Percentiles rank a stretch among this genome's conserved stretches.
phyloP scores from a whole-genome alignment of 495 filamentous ascomycete genomes.

The Hypoxylon subgilvum region DNA sequence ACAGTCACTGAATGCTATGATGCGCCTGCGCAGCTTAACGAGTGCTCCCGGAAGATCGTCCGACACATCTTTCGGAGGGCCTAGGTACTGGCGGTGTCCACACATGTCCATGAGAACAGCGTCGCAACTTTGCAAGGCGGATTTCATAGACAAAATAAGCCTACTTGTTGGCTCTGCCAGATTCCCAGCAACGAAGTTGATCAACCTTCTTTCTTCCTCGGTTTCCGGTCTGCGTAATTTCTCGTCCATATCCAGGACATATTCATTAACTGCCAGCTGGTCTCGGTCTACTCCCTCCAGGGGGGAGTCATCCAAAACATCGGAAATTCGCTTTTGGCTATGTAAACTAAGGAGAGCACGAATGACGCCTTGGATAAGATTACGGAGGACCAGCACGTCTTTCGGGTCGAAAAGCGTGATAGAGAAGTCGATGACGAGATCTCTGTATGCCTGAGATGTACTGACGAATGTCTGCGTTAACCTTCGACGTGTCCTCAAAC shows the following conservation, averaged over 20 bases:
- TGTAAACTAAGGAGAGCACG: constrained; percentile 54
- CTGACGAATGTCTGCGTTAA: constrained; percentile 57
- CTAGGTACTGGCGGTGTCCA: constrained; percentile 51
- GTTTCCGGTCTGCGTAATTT: constrained; percentile 1
- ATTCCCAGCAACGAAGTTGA: constrained; percentile 46
- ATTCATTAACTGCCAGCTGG: constrained; percentile 18
- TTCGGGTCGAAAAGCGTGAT: constrained; percentile 55
- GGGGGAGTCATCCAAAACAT: constrained; percentile 18
- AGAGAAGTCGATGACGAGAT: constrained; percentile 61
- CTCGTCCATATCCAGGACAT: constrained; percentile 48
- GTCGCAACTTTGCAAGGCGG: constrained; percentile 52
- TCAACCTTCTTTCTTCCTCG: constrained; percentile 32
- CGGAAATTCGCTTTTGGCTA: constrained; percentile 52
- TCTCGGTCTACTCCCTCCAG: background rate
- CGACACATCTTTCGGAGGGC: constrained; percentile 42
- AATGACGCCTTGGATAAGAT: constrained; percentile 60
- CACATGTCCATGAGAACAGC: constrained; percentile 56
- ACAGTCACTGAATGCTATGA: constrained; percentile 43
- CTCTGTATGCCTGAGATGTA: constrained; percentile 61
- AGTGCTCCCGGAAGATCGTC: constrained; percentile 43
- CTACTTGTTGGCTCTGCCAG: constrained; percentile 53
- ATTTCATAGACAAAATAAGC: constrained; percentile 54
- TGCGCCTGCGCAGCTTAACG: constrained; percentile 43
- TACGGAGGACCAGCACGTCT: constrained; percentile 56
- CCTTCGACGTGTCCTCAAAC: constrained; percentile 44